These are phyloP conservation scores for Cryptococcus neoformans DNA, from an alignment of 1,284 basidiomycete genomes.

Conservation along the genomic window DNA sequence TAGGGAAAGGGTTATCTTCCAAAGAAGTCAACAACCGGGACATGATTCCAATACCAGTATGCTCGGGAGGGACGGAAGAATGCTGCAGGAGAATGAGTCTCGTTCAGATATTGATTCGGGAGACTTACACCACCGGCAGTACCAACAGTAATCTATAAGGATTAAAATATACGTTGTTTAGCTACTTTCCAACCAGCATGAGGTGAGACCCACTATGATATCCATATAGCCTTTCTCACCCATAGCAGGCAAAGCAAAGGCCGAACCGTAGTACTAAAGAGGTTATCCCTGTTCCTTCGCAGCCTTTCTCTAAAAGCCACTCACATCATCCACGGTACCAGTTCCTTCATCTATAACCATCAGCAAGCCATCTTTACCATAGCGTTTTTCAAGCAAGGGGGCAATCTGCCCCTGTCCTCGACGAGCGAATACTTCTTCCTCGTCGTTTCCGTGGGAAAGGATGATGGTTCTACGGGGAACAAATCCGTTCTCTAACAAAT, in stretches of 20 bases:
- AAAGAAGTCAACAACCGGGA: constrained; percentile 44
- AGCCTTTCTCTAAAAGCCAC: neutral
- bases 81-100: constrained; percentile 34
- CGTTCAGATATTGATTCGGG: neutral
- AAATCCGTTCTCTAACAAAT: constrained; percentile 40
- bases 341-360: constrained; percentile 50
- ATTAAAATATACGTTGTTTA: neutral
- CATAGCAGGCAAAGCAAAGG: constrained; percentile 41
- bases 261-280: constrained; percentile 33
- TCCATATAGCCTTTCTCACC: constrained; percentile 48
- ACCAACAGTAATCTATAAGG: constrained; percentile 35
- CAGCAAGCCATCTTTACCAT: constrained; percentile 45
- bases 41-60: constrained; percentile 53
- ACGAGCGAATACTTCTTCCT: constrained; percentile 46
- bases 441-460: constrained; percentile 45
- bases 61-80: constrained; percentile 50
- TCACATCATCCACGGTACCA: constrained; percentile 33
- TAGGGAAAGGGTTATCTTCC: constrained; percentile 48
- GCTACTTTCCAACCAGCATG: neutral
- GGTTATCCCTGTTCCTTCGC: too few species aligned
- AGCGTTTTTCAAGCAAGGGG: constrained; percentile 42
- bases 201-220: constrained; percentile 21
- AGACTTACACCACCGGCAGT: constrained; percentile 44
- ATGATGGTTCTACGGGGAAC: constrained; percentile 45
- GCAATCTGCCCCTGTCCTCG: constrained; percentile 46